Percentiles rank a stretch among this genome's conserved stretches.
These are phyloP conservation scores for Arthroderma sp. DNA, from an alignment of 2,329 filamentous ascomycete species.

Conservation along the genomic window DNA sequence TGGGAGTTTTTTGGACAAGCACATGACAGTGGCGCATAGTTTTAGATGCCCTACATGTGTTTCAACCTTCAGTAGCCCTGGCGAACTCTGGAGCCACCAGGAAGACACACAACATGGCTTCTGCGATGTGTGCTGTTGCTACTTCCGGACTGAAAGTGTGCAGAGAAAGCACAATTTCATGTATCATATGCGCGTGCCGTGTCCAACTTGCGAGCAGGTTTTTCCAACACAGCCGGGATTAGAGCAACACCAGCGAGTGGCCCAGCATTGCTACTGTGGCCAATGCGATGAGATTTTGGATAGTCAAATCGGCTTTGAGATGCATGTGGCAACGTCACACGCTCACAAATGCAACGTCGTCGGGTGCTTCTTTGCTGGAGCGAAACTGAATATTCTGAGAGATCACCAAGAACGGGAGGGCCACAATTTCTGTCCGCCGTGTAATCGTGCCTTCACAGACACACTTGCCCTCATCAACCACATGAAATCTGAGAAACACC, in stretches of 20 bases:
- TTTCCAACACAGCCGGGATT: background rate
- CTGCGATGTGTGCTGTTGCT: constrained; percentile 12
- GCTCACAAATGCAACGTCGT: constrained; percentile 4
- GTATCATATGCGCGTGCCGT: background rate
- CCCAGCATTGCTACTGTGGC: background rate
- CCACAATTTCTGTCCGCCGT: constrained; percentile 12
- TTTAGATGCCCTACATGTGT: constrained; percentile 11
- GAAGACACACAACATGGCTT: constrained; percentile 9
- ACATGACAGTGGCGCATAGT: constrained; percentile 10
- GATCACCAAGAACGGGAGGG: constrained; percentile 10
- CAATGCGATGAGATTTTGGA: background rate
- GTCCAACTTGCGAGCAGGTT: background rate
- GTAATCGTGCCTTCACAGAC: constrained; percentile 11
- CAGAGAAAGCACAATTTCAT: constrained; percentile 7
- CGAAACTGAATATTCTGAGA: background rate
- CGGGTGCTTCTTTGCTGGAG: constrained; percentile 4
- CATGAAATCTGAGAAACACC: background rate
- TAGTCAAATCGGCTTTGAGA: background rate
- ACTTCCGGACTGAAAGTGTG: constrained; percentile 7
- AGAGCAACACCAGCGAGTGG: background rate
- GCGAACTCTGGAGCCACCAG: constrained; percentile 10
- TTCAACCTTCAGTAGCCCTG: background rate
- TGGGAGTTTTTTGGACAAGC: constrained; percentile 3
- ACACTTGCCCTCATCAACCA: constrained; percentile 8
- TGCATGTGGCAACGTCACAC: background rate